These are phyloP conservation scores for Thalassiosira mediterranea DNA, from an alignment of 352 stramenopile species.

Conservation along the genomic window DNA sequence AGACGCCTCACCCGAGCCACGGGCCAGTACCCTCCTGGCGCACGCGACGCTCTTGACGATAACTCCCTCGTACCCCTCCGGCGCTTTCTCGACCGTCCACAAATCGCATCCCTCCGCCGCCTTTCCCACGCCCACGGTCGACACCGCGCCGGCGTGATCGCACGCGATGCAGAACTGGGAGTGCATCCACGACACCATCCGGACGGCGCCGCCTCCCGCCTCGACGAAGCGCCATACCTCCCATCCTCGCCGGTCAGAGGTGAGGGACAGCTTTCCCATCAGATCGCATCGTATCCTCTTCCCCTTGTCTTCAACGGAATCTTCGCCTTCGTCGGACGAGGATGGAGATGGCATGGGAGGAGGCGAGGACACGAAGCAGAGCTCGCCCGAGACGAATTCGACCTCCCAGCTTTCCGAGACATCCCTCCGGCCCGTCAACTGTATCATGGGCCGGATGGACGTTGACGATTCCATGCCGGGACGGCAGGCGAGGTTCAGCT, in stretches of 20 bases:
- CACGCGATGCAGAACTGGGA: constrained; percentile 22
- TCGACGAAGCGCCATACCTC: constrained; percentile 43
- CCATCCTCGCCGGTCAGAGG: constrained; percentile 18
- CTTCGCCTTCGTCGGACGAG: not conserved
- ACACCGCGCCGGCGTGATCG: constrained; percentile 17
- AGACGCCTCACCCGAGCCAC: not conserved
- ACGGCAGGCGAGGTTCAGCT: constrained; percentile 3
- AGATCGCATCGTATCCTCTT: constrained; percentile 37
- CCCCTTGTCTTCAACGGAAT: constrained; percentile 6
- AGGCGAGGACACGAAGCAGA: constrained; percentile 50
- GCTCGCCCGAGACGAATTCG: constrained; percentile 59
- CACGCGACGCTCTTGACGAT: constrained; percentile 24
- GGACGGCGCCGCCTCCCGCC: constrained; percentile 12
- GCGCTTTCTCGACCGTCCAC: constrained; percentile 39
- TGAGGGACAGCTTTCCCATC: constrained; percentile 23
- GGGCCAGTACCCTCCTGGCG: constrained; percentile 10
- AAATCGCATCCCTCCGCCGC: constrained; percentile 21
- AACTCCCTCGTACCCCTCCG: constrained; percentile 14
- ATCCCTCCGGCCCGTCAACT: not conserved
- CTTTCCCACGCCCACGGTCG: constrained; percentile 13
- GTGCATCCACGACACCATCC: constrained; percentile 39
- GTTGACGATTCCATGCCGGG: not conserved
- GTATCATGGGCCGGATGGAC: too few relatives aligned
- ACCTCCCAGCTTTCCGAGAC: constrained; percentile 40
- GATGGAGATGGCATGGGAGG: not conserved